Evolutionary conservation across 805 yeast species (phyloP), one percentile per base, ranked within the genome.

Genomic region (Candida succiphila): DNA sequence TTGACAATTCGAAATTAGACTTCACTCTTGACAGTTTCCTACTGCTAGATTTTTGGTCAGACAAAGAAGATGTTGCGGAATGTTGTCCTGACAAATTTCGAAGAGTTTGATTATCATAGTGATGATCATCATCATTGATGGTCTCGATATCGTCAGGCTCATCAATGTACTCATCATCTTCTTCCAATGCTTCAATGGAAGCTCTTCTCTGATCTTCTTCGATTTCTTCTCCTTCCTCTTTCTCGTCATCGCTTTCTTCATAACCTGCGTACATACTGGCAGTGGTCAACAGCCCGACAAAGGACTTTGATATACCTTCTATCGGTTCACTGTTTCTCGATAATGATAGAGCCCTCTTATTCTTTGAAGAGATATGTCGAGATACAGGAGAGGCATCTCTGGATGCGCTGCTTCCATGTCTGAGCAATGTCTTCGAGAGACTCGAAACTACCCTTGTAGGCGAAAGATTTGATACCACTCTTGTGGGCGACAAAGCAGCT

Each of bases 241-340:
- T 27, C 18, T 38, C 36, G 20, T 48, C 61, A 30, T 49, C 56
- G 20, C 51, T 39, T 29, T 53, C 56, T 32, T 52, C 52, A 37
- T 56, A 52, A 12, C 63, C 65, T 6, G 72, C 65, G 45, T 67
- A 70, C 37, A 71, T 63, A 40, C 75, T 69, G 0, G 80, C 76
- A 0, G 79, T 67, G 0, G 81, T 72, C 35, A 75, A 55, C 33
- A 72, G 46, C 0, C 73, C 69, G 3, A 71, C 75, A 42, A 75
- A 64, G 28, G 75, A 69, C 42, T 63, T 64, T 14, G 75, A 69
- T 52, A 68, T 65, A 28, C 61, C 65, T 12, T 61, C 59, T 1
- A 53, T 45, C 2, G 51, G 40, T 21, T 21, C 23, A 8, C 23
- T 21, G 23, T 8, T 21, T 21, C 23, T 21, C 7, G 23, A 7